Conservation (phyloP, 805 yeast species). For the Wickerhamiella brachini region DNA sequence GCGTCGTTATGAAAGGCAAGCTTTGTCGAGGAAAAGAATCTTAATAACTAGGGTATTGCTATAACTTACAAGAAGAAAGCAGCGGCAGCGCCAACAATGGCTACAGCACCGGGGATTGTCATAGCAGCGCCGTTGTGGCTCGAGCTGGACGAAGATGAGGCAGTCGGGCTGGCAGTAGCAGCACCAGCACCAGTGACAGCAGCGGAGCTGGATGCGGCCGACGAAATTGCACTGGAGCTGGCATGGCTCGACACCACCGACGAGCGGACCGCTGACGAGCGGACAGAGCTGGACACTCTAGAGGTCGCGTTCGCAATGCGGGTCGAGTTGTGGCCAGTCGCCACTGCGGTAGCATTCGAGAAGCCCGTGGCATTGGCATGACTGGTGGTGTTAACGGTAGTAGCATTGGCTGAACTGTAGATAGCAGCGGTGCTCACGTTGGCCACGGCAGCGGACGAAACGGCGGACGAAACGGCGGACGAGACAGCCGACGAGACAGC, state of each 20-base stretch:
- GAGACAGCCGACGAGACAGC: not conserved
- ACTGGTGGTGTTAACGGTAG: not conserved
- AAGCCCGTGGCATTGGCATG: not conserved
- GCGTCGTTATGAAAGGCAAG: no score
- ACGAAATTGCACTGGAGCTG: not conserved
- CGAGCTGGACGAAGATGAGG: not conserved
- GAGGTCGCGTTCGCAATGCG: not conserved
- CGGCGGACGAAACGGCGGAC: not conserved
- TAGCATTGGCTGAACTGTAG: not conserved
- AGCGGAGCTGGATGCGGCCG: not conserved
- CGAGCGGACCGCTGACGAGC: no score
- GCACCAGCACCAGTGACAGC: no score
- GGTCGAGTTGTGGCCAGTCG: not conserved
- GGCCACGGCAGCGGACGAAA: no score
- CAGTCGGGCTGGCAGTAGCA: not conserved
- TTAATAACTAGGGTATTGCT: not conserved
- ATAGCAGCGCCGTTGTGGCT: not conserved
- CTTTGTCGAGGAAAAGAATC: not conserved
- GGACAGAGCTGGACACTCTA: no score
- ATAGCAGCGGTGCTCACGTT: not conserved
- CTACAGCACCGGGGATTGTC: not conserved
- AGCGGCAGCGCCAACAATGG: slow-evolving; percentile 7
- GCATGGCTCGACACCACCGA: no score
- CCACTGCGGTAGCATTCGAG: not conserved
- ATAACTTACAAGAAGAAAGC: slow-evolving; percentile 5